Evolutionary conservation across 495 filamentous ascomycete species (phyloP).

Genomic region (Penicillium verhagenii): DNA sequence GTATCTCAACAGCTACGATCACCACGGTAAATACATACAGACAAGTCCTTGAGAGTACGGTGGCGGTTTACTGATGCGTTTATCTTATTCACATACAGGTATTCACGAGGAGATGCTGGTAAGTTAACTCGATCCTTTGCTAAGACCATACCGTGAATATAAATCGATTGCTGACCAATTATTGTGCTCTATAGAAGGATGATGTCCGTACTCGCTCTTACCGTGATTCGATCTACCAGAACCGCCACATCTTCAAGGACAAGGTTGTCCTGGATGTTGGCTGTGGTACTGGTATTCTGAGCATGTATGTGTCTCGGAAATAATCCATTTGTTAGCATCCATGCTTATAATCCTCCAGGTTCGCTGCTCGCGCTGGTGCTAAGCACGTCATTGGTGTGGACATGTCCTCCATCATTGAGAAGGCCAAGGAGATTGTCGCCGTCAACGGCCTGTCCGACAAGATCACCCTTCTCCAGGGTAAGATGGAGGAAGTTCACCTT

Average conservation of each 20-base stretch:
- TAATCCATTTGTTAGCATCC: neutral
- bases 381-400: conserved; percentile 95
- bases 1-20: conserved; percentile 72
- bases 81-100: conserved; percentile 52
- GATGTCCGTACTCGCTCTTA: conserved; percentile 95
- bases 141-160: neutral
- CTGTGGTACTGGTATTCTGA: conserved; percentile 88
- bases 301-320: conserved; percentile 60
- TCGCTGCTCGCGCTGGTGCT: conserved; percentile 90
- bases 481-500: conserved; percentile 92
- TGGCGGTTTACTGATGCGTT: conserved; percentile 14
- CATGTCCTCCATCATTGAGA: conserved; percentile 94
- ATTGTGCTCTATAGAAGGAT: conserved; percentile 69
- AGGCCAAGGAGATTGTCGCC: conserved; percentile 87
- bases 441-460: conserved; percentile 77
- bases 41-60: neutral
- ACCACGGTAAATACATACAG: conserved; percentile 66
- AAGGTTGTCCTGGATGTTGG: conserved; percentile 98
- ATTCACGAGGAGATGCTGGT: conserved; percentile 99
- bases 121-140: conserved; percentile 37
- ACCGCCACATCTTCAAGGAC: conserved; percentile 93
- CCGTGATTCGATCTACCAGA: conserved; percentile 94
- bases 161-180: neutral
- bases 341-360: conserved; percentile 57
- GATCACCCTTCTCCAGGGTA: conserved; percentile 90